Base-by-base conservation (phyloP, 805 yeast genomes). In the Priceomyces haplophilus region DNA sequence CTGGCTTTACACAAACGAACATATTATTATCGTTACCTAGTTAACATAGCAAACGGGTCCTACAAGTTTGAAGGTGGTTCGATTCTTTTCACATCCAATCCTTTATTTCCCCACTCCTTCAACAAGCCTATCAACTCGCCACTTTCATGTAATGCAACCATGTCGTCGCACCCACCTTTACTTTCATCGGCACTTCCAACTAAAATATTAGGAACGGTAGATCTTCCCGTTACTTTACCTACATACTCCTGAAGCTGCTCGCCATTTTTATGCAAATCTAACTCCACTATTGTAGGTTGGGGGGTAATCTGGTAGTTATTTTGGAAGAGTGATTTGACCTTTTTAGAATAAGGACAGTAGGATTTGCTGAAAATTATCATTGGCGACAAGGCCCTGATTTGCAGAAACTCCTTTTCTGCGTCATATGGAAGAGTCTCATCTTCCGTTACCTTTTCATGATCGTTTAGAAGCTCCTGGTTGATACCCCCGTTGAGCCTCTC, bases 121-220 rank as follows among this genome's bases (percentile, higher is more conserved):
- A 89, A 68, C 41, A 62, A 62, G 1, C 67, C 65, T 21, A 77
- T 67, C 43, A 91, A 71, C 38, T 64, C 65, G 23, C 82, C 83
- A 1, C 72, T 66, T 16, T 72, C 68, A 55, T 87, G 89, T 44
- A 88, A 65, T 25, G 66, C 72, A 19, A 62, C 69, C 60, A 93
- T 79, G 43, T 90, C 97, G 61, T 88, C 97, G 32, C 80, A 79
- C 2, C 99, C 99, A 31, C 99, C 99, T 50, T 85, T 75, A 37
- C 91, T 82, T 40, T 58, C 57, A 31, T 49, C 53, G 19, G 75
- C 61, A 7, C 85, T 84, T 43, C 82, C 84, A 41, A 91, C 77
- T 41, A 88, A 72, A 16, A 93, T 77, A 58, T 93, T 93, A 19
- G 99, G 99, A 11, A 93, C 99, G 0, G 98, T 91, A 21, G 66